These are phyloP conservation scores for Tolypocladium guangdongense DNA, from an alignment of 2,329 filamentous ascomycete species.

Conservation along the genomic window DNA sequence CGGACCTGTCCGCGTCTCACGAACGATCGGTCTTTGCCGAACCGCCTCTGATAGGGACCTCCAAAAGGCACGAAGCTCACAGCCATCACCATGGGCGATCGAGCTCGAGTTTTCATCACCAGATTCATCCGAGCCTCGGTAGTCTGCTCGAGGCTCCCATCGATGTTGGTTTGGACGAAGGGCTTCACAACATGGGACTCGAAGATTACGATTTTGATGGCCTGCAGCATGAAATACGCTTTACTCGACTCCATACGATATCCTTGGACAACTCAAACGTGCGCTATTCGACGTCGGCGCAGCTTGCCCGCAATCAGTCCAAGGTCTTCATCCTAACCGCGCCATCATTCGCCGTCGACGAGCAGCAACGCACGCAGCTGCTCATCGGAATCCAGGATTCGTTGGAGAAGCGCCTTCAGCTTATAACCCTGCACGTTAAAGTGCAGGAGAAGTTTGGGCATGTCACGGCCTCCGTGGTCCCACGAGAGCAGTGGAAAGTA, in stretches of 20 bases:
- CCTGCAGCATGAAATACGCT: constrained; percentile 59
- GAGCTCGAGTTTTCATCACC: constrained; percentile 32
- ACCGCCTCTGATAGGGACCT: constrained; percentile 33
- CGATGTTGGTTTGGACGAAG: constrained; percentile 60
- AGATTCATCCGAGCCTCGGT: constrained; percentile 40
- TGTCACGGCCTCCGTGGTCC: constrained; percentile 14
- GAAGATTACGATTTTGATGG: constrained; percentile 64
- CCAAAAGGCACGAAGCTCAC: constrained; percentile 63
- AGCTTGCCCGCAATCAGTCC: constrained; percentile 41
- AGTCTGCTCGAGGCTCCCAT: constrained; percentile 59
- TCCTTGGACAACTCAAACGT: constrained; percentile 50
- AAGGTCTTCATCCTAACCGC: constrained; percentile 59
- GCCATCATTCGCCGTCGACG: constrained; percentile 43
- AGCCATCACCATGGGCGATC: constrained; percentile 29
- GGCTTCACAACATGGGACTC: constrained; percentile 60
- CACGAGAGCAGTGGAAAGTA: constrained; percentile 44
- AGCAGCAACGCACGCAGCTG: constrained; percentile 41
- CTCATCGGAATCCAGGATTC: constrained; percentile 61
- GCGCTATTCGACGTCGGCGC: constrained; percentile 45
- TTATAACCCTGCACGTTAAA: constrained; percentile 52
- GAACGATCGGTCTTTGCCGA: constrained; percentile 75
- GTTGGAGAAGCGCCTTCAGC: constrained; percentile 54
- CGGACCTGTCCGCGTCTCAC: constrained; percentile 76
- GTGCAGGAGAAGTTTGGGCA: constrained; percentile 22
- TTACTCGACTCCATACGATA: constrained; percentile 60